Conservation (phyloP, 495 filamentous ascomycete species). For the Hypoxylon intermedium region DNA sequence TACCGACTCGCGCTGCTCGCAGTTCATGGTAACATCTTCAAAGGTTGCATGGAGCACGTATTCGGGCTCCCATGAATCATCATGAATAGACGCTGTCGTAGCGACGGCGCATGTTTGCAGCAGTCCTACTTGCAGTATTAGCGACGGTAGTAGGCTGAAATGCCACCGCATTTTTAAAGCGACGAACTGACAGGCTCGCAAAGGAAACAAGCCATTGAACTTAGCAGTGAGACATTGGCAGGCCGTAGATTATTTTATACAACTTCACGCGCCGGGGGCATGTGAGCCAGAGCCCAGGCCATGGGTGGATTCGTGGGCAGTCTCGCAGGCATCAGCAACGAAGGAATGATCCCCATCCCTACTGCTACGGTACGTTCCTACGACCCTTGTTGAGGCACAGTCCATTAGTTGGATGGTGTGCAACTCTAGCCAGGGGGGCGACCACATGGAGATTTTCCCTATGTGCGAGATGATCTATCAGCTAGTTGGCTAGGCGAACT, state of each 20-base stretch:
- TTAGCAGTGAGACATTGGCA: constrained; percentile 12
- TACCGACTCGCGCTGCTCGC: constrained; percentile 51
- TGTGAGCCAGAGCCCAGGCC: constrained; percentile 11
- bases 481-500: constrained; percentile 11
- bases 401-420: constrained; percentile 20
- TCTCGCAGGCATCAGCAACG: constrained; percentile 10
- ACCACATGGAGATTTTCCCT: constrained; percentile 20
- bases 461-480: constrained; percentile 21
- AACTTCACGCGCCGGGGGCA: constrained; percentile 15
- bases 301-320: constrained; percentile 13
- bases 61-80: constrained; percentile 50
- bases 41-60: constrained; percentile 55
- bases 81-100: constrained; percentile 29
- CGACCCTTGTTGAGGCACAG: constrained; percentile 18
- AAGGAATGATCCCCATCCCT: constrained; percentile 31
- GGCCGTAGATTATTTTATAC: constrained; percentile 34
- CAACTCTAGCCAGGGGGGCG: constrained; percentile 23
- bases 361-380: constrained; percentile 26
- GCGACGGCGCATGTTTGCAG: constrained; percentile 31
- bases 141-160: constrained; percentile 27
- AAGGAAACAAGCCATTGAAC: constrained; percentile 22
- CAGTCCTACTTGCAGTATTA: constrained; percentile 29
- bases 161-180: constrained; percentile 37
- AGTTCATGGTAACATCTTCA: constrained; percentile 50
- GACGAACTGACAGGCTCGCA: constrained; percentile 20